phyloP scores from a whole-genome alignment of 2,329 filamentous ascomycete genomes.

The Aschersonia sp. region DNA sequence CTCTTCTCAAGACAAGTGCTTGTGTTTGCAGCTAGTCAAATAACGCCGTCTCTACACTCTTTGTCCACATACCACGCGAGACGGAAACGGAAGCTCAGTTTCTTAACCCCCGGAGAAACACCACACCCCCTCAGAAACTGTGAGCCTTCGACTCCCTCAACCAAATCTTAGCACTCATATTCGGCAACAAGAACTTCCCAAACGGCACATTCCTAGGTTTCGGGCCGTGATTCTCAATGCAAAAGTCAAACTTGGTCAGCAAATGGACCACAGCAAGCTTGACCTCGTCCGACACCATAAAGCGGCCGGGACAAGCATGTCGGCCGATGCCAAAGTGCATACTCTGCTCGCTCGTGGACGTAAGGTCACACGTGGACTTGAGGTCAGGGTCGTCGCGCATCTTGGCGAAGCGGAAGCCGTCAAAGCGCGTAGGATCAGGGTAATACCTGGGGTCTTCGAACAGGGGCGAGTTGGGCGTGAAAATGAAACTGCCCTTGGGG shows the following conservation, averaged over 20 bases:
- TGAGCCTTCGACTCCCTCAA: neutral
- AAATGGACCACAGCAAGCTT: slow-evolving; percentile 6
- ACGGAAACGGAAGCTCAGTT: too few species aligned
- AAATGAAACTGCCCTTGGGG: slow-evolving; percentile 5
- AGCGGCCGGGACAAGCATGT: slow-evolving; percentile 6
- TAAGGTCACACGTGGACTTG: slow-evolving; percentile 1
- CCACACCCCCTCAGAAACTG: neutral
- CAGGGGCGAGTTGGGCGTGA: slow-evolving; percentile 6
- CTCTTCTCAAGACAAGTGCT: too few species aligned
- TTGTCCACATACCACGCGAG: too few species aligned
- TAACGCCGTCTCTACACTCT: too few species aligned
- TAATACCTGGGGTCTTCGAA: slow-evolving; percentile 5
- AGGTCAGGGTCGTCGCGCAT: slow-evolving; percentile 5
- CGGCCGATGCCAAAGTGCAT: slow-evolving; percentile 7
- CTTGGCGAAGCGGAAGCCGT: slow-evolving; percentile 6
- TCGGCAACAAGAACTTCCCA: slow-evolving; percentile 6
- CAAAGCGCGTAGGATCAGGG: slow-evolving; percentile 3
- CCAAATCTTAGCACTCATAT: slow-evolving; percentile 5
- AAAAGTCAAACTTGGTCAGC: slow-evolving; percentile 5
- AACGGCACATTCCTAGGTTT: slow-evolving; percentile 4
- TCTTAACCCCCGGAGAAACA: too few species aligned
- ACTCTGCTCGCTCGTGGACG: slow-evolving; percentile 5
- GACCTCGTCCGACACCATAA: slow-evolving; percentile 7
- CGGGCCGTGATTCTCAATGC: slow-evolving; percentile 4
- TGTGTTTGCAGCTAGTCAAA: too few species aligned